Evolutionary conservation across 2,329 filamentous ascomycete genomes (phyloP), one percentile per base, ranked within the genome.

Genomic region (Thelonectria rubi): DNA sequence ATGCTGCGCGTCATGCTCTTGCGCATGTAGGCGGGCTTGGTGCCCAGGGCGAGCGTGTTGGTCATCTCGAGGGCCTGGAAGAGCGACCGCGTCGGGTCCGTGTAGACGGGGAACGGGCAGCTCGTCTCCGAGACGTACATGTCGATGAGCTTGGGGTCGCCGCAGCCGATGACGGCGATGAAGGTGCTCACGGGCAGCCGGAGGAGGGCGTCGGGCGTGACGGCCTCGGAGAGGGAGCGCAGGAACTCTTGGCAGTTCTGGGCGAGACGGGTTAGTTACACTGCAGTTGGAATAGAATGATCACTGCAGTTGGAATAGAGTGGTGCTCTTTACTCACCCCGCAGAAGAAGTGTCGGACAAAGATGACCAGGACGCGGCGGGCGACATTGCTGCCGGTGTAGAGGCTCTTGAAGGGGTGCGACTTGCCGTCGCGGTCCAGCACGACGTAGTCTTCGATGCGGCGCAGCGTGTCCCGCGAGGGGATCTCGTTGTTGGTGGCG

Each of bases 291-390:
- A 34, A 39, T n/a, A 12, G 40, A 32, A 45, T 21, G 12, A 37
- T 39, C 11, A 26, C 34, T 8, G 18, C 11, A 2, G 18, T 21
- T 17, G 5, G 42, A 34, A 39, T n/a, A 12, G 40, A 32, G 48
- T 21, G 12, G 40, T 39, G 21, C 52, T 42, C 50, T 37, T 50
- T 9, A 47, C 89, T 75, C 82, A 92, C 90, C 37, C 90, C 90
- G 73, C 91, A 93, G 81, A 91, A 93, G 77, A 93, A 94, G 77
- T 93, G 91, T 46, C 91, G 84, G 59, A 94, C 83, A 73, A 94
- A 93, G 67, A 93, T 86, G 43, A 93, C 77, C 32, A 94, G 80
- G 26, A 91, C 86, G 3, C 87, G 80, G 17, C 82, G 78, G 12
- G 84, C 79, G 3, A 81, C 80, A 55, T 84, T 84, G 48, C 75